Base-by-base conservation (phyloP, 2,329 filamentous ascomycete species). In the Dissoconium aciculare region DNA sequence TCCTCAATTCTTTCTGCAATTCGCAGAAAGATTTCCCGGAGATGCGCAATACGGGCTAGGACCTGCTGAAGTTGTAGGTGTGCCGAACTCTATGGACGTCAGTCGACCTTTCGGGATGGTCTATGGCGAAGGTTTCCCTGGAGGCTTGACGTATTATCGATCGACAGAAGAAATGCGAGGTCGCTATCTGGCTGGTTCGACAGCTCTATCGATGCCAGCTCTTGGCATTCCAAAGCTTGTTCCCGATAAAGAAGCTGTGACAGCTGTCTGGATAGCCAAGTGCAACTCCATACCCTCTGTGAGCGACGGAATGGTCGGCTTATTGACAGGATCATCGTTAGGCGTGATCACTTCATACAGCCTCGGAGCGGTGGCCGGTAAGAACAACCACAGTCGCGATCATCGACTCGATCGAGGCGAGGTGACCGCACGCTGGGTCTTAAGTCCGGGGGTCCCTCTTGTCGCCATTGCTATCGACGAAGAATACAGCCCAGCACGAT, bases 391-490 rank as follows among this genome's bases (percentile, higher is more conserved):
- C 30, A 52, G 70, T 14, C 71, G 76, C 30, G 61, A 71, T 30
- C 64, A 71, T 32, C 68, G 76, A 34, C 71, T 76, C 40, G 63
- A 67, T 21, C 71, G 72, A 24, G 84, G 84, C 3, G 78, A 91
- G 46, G 67, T 89, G 41, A 92, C 82, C 23, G 80, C 81, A 17
- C 79, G 78, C 42, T 95, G 87, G 87, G 74, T 82, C 6, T 63
- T 95, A 9, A 84, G 83, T 48, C 89, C 89, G 3, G 89, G 89
- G 24, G 84, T 95, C 3, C 89, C 89, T 0, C 89, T 98, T 38
- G 69, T 94, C 32, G 71, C 74, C 1, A 72, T 98, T 37, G 71
- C 71, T 26, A 70, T 93, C 5, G 89, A 98, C 46, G 84, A 93
- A 15, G 72, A 72, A 31, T 89, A 84, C 54, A 85, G 68, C 28